Conservation (phyloP, 1,139 yeast species). For the Arxiozyma heterogenica region DNA sequence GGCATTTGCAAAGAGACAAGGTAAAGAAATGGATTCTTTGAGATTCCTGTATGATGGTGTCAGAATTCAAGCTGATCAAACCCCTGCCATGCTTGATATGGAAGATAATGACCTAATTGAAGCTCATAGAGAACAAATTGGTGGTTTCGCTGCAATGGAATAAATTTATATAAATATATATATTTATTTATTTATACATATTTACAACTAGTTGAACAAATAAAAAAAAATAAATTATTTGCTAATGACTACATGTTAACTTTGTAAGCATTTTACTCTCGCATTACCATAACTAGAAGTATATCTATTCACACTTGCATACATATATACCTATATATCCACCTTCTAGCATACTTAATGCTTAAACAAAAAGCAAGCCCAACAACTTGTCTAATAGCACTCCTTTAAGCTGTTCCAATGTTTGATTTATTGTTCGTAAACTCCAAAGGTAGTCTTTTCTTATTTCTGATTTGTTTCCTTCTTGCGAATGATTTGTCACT, state of each 20-base stretch:
- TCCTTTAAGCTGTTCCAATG: too few species aligned
- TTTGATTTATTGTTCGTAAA: too few species aligned
- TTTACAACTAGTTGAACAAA: too few species aligned
- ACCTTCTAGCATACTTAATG: too few species aligned
- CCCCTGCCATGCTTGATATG: slow-evolving; percentile 86
- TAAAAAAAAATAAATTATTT: too few species aligned
- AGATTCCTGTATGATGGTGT: slow-evolving; percentile 92
- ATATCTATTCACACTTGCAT: too few species aligned
- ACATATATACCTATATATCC: too few species aligned
- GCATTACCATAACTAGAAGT: too few species aligned
- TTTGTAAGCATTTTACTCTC: background rate
- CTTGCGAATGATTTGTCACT: background rate
- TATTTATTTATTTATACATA: background rate
- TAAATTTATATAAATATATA: background rate
- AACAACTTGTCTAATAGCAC: too few species aligned
- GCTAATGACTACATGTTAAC: background rate
- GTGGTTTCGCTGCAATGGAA: slow-evolving; percentile 29
- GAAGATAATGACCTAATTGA: slow-evolving; percentile 95
- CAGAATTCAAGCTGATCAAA: slow-evolving; percentile 76
- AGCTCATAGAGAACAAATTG: slow-evolving; percentile 94
- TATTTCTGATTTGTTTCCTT: background rate
- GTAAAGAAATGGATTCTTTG: slow-evolving; percentile 71
- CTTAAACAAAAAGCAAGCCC: too few species aligned
- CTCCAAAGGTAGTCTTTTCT: background rate
- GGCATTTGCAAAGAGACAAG: slow-evolving; percentile 96